Evolutionary conservation across 2,329 filamentous ascomycete genomes (phyloP).

Genomic region (Pseudogymnoascus pannorum): DNA sequence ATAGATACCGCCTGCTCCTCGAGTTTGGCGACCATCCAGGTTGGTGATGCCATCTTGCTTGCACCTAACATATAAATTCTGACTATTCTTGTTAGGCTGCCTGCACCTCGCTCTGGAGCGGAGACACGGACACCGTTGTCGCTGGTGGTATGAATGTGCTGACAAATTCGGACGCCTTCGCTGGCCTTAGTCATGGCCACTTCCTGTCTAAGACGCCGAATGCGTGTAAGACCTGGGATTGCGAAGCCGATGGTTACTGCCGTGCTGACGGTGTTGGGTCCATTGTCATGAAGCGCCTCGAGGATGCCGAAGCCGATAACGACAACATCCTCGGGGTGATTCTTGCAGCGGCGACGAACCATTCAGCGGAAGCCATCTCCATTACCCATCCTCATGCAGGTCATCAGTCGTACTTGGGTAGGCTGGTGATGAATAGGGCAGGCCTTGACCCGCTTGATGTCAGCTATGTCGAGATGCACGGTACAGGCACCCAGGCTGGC

Average conservation of each 20-base stretch:
- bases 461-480: conserved; percentile 11
- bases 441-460: conserved; percentile 54
- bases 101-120: neutral
- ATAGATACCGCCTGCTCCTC: conserved; percentile 37
- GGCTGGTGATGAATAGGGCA: conserved; percentile 60
- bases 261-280: conserved; percentile 39
- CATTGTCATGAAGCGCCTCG: conserved; percentile 40
- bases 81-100: neutral
- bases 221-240: conserved; percentile 39
- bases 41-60: conserved; percentile 22
- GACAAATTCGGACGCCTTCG: conserved; percentile 20
- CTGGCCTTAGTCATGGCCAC: conserved; percentile 13
- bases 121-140: neutral
- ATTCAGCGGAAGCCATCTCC: conserved; percentile 64
- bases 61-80: too few relatives aligned
- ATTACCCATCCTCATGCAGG: conserved; percentile 75
- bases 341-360: conserved; percentile 46
- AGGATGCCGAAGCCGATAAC: conserved; percentile 38
- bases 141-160: neutral
- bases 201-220: conserved; percentile 24
- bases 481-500: conserved; percentile 13
- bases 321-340: conserved; percentile 45
- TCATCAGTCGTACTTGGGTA: conserved; percentile 63
- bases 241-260: conserved; percentile 42
- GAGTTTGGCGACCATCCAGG: conserved; percentile 32